A percentile compares a stretch with the other conserved stretches of the same genome.
Conservation (phyloP, 1,284 basidiomycete species). For the Paramarasmius palmivorus region DNA sequence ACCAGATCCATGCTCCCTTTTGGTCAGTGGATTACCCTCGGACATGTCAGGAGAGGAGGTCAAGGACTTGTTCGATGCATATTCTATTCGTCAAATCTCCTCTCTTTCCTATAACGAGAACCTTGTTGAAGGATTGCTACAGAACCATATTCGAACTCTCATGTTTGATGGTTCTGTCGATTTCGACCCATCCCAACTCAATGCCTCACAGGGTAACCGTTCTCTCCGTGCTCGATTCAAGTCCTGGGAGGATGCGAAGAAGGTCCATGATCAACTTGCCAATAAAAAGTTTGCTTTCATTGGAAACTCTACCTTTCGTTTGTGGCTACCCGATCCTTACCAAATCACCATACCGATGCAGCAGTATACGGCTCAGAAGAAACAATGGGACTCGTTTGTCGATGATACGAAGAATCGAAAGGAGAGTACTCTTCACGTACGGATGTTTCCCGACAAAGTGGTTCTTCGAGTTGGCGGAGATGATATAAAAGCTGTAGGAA, state of each 20-base stretch:
- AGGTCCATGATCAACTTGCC: conserved; percentile 31
- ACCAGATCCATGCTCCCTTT: conserved; percentile 32
- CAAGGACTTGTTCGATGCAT: conserved; percentile 16
- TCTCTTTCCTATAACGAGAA: conserved; percentile 14
- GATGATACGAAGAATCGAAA: conserved; percentile 10
- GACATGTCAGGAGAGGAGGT: conserved; percentile 19
- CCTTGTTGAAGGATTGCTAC: conserved; percentile 6
- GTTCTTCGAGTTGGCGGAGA: conserved; percentile 38
- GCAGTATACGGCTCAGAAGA: conserved; percentile 52
- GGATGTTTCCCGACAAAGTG: conserved; percentile 15
- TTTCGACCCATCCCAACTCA: neutral
- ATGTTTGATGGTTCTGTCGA: neutral
- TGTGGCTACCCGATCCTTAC: conserved; percentile 46
- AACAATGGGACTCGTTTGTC: conserved; percentile 43
- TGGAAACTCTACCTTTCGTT: conserved; percentile 29
- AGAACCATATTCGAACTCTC: neutral
- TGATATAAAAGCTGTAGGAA: conserved; percentile 49
- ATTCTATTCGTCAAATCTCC: conserved; percentile 10
- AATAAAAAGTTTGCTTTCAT: conserved; percentile 25
- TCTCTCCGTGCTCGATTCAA: conserved; percentile 40
- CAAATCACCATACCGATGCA: conserved; percentile 42
- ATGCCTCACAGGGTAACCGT: conserved; percentile 24
- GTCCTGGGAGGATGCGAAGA: conserved; percentile 46
- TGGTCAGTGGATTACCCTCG: conserved; percentile 30
- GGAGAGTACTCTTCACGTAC: conserved; percentile 8